These are phyloP conservation scores for Podila minutissima DNA, from an alignment of 192 early-diverging fungal genomes.

Conservation along the genomic window DNA sequence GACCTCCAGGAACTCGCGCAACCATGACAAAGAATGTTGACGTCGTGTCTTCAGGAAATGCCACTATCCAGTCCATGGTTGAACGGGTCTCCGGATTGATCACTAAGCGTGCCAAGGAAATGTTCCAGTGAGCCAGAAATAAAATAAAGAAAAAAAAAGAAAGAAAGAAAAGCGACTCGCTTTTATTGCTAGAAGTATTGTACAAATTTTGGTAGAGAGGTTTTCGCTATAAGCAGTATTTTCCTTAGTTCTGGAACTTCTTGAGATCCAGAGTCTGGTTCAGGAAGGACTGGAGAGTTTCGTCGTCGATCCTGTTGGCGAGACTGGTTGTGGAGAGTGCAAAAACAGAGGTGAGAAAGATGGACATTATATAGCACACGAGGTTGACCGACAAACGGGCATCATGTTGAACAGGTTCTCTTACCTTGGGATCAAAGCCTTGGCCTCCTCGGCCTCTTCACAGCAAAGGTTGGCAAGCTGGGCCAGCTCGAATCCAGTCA, in stretches of 20 bases:
- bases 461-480: slow-evolving; percentile 93
- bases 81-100: slow-evolving; percentile 10
- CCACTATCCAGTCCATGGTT: slow-evolving; percentile 29
- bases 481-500: slow-evolving; percentile 87
- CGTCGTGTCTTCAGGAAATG: slow-evolving; percentile 20
- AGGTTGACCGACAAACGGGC: not conserved
- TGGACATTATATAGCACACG: too few relatives aligned
- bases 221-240: not conserved
- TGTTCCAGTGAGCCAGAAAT: not conserved
- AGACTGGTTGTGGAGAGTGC: slow-evolving; percentile 59
- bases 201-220: not conserved
- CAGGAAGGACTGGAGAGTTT: slow-evolving; percentile 77
- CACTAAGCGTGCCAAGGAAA: not conserved
- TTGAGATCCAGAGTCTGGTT: slow-evolving; percentile 86
- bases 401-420: not conserved
- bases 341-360: too few relatives aligned
- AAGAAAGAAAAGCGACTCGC: not conserved
- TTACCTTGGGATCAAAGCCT: slow-evolving; percentile 90
- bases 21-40: slow-evolving; percentile 35
- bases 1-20: not conserved
- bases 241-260: slow-evolving; percentile 73
- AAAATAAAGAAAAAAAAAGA: not conserved
- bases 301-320: slow-evolving; percentile 77
- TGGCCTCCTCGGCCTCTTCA: slow-evolving; percentile 91
- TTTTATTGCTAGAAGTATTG: not conserved